Base-by-base conservation (phyloP, 768 basidiomycete genomes). In the Lanmaoa pseudosensibilis region DNA sequence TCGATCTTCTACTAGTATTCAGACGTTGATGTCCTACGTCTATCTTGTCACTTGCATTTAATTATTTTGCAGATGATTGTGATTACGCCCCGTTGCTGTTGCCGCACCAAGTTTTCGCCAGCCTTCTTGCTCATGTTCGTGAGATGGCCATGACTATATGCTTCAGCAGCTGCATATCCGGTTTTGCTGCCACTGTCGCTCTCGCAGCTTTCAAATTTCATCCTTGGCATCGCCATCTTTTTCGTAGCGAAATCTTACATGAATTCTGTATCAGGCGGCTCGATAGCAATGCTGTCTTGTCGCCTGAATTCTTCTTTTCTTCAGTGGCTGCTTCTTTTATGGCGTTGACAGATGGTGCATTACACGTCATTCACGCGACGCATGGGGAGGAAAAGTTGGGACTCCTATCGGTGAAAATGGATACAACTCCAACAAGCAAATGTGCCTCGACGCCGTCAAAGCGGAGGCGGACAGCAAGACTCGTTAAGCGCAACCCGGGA, bases 221-320 rank as follows among this genome's bases (percentile, higher is more conserved):
- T 96, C 33, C 94, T 98, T 72, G 97, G 98, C 71, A 74, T 98
- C 55, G 89, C 83, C 62, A 76, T 97, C 55, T 98, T 98, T 76
- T 93, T 92, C 78, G 74, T 96, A 54, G 91, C 91, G 55, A 94
- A 88, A 67, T 76, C 89, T 43, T 84, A 94, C 51, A 88, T 99
- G 71, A 89, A 91, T 69, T 57, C 65, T 18, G 81, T 85, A n/a
- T 62, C 78, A 5, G 86, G 92, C 19, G 94, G 91, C 5, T 78
- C 78, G 0, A 94, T 95, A 0, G 95, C n/a, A 87, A 81, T 56
- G 93, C 90, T 21, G 91, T 3, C 82, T 98, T 33, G 88, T 84
- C 2, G 91, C 92, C 1, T 94, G 89, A 82, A 23, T 95, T 18
- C 76, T 94, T 19, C 78, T 98, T 40, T 92, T 94, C 80, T 88